These are phyloP conservation scores for Hemisphaericaspora xylanilytica DNA, from an alignment of 1,139 yeast genomes.

Conservation along the genomic window DNA sequence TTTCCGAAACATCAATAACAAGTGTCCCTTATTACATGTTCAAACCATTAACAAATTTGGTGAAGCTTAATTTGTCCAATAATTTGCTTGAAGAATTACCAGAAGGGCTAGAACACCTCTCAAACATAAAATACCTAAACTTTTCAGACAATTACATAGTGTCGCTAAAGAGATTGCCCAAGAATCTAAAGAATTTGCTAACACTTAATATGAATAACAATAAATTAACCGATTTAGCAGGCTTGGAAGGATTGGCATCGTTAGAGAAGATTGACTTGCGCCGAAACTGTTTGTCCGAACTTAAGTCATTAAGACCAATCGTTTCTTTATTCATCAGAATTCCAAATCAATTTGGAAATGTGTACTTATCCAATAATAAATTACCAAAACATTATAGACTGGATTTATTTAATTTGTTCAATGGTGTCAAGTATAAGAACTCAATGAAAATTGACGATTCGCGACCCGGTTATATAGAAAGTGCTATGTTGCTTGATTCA, in stretches of 20 bases:
- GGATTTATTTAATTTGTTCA: constrained; percentile 52
- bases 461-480: constrained; percentile 62
- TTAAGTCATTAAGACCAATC: constrained; percentile 34
- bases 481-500: constrained; percentile 50
- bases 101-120: constrained; percentile 48
- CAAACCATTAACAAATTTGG: constrained; percentile 48
- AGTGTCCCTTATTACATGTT: constrained; percentile 46
- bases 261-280: constrained; percentile 59
- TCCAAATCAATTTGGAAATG: constrained; percentile 29
- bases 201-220: constrained; percentile 58
- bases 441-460: constrained; percentile 57
- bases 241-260: constrained; percentile 44
- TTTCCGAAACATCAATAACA: constrained; percentile 54
- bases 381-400: constrained; percentile 49
- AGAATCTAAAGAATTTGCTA: constrained; percentile 40
- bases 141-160: constrained; percentile 54
- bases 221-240: constrained; percentile 41
- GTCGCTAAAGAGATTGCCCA: constrained; percentile 38
- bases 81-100: constrained; percentile 53
- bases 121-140: constrained; percentile 52
- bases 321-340: constrained; percentile 35
- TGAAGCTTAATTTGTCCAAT: constrained; percentile 57
- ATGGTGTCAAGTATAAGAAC: constrained; percentile 52
- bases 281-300: constrained; percentile 43
- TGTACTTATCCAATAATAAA: constrained; percentile 44